phyloP scores from a whole-genome alignment of 2,329 filamentous ascomycete species.

The Botrytis sinoallii region DNA sequence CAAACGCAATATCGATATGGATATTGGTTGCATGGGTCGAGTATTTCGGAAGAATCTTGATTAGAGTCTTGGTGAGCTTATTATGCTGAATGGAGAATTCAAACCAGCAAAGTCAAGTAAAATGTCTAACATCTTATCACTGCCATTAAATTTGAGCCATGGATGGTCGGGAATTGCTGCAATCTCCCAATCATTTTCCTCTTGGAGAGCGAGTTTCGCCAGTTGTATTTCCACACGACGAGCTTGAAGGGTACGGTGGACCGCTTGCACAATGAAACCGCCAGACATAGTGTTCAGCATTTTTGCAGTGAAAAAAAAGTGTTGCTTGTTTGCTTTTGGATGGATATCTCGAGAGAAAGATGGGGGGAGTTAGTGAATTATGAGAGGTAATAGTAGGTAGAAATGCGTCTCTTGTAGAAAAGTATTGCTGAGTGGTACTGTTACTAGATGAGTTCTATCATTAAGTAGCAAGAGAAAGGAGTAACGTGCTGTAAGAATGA shows the following conservation, averaged over 20 bases:
- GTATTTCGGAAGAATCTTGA: not conserved
- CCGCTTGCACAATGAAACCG: not conserved
- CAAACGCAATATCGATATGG: not conserved
- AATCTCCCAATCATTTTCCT: not conserved
- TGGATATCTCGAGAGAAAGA: not conserved
- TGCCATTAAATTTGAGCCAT: not conserved
- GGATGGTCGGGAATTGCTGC: not conserved
- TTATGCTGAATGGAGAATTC: not conserved
- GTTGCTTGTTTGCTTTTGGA: not conserved
- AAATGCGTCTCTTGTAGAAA: too few relatives aligned
- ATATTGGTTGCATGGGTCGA: not conserved
- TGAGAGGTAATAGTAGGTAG: not conserved
- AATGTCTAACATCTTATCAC: not conserved
- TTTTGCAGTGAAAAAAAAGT: not conserved
- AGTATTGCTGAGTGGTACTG: not conserved
- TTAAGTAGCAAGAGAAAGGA: not conserved
- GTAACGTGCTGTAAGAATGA: not conserved
- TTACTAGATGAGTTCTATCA: not conserved
- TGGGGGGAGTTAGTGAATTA: too few relatives aligned
- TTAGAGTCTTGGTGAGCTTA: not conserved
- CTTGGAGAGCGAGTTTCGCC: not conserved
- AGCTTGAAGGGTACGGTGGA: not conserved
- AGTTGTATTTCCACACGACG: not conserved
- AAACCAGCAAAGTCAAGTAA: not conserved
- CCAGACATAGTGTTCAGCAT: not conserved